Evolutionary conservation across 1,139 yeast genomes (phyloP).

Genomic region (Yamadazyma mexicana): DNA sequence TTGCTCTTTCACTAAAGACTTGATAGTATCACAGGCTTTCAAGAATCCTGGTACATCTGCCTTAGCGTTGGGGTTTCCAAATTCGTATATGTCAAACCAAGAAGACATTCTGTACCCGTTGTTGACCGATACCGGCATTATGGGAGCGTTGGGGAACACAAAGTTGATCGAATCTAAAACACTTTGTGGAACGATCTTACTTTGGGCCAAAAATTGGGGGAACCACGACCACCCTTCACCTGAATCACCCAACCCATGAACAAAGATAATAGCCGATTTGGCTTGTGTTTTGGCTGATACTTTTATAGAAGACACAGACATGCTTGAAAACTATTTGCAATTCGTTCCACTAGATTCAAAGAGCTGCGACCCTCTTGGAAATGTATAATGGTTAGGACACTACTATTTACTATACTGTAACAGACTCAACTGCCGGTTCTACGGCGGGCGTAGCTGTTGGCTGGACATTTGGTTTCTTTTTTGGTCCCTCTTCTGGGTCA

Average conservation of each 20-base stretch:
- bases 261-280: conserved; percentile 59
- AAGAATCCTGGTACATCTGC: conserved; percentile 69
- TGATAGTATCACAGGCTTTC: conserved; percentile 53
- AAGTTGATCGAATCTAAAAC: conserved; percentile 65
- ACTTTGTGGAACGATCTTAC: conserved; percentile 35
- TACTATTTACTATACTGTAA: neutral
- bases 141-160: conserved; percentile 88
- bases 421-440: neutral
- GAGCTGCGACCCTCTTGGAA: neutral
- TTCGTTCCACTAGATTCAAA: too few species aligned
- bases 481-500: conserved; percentile 3
- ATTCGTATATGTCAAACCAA: conserved; percentile 80
- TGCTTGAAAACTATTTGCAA: neutral
- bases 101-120: conserved; percentile 72
- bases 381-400: too few species aligned
- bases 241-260: conserved; percentile 91
- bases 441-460: neutral
- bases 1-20: conserved; percentile 61
- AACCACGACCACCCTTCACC: conserved; percentile 90
- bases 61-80: conserved; percentile 47
- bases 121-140: conserved; percentile 64
- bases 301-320: conserved; percentile 23
- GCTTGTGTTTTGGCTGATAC: conserved; percentile 19
- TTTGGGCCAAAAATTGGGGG: conserved; percentile 47
- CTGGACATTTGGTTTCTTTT: neutral